These are phyloP conservation scores for Neofusicoccum cordaticola DNA, from an alignment of 2,329 filamentous ascomycete species.

Conservation along the genomic window DNA sequence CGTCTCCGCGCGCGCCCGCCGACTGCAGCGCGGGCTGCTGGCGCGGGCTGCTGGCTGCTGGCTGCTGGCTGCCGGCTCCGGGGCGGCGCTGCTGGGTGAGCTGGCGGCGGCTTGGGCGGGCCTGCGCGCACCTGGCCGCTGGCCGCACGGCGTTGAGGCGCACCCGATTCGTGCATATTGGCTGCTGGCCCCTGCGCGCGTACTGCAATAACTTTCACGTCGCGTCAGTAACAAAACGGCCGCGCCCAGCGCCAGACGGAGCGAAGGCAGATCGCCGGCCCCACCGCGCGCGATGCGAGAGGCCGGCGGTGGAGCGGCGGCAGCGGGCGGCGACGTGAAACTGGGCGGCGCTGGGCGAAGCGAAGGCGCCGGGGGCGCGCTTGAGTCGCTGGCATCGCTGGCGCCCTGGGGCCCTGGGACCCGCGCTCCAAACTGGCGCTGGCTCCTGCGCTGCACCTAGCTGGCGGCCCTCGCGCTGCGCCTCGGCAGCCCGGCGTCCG, in stretches of 20 bases:
- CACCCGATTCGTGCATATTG: constrained; percentile 15
- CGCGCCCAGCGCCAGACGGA: constrained; percentile 10
- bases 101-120: constrained; percentile 7
- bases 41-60: neutral
- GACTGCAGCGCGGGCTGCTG: neutral
- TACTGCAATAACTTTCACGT: constrained; percentile 15
- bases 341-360: constrained; percentile 11
- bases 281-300: constrained; percentile 13
- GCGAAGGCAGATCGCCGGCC: constrained; percentile 13
- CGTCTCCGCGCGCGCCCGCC: neutral
- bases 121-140: constrained; percentile 12
- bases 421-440: neutral
- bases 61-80: neutral
- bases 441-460: neutral
- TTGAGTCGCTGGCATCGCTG: neutral
- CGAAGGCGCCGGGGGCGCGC: constrained; percentile 7
- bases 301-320: constrained; percentile 11
- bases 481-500: constrained; percentile 7
- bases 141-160: constrained; percentile 1
- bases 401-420: neutral
- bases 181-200: constrained; percentile 13
- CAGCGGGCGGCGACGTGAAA: constrained; percentile 12
- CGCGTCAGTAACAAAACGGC: constrained; percentile 14
- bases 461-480: neutral
- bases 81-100: constrained; percentile 7